These are phyloP conservation scores for Euptelea pleiosperma DNA, from an alignment of 164 flowering plant species.

Conservation along the genomic window DNA sequence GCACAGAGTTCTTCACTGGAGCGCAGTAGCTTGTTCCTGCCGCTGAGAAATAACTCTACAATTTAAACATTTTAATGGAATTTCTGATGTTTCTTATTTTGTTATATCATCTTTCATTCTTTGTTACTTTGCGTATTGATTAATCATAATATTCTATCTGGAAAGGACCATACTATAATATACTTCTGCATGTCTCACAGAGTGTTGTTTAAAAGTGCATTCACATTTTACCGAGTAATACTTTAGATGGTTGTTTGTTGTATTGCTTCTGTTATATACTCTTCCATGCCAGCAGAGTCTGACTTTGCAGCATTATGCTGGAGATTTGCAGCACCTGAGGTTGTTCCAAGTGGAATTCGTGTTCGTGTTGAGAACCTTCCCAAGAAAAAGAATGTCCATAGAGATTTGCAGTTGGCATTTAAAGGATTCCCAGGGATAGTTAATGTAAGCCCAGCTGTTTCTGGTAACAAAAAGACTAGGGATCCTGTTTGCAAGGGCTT, in stretches of 20 bases:
- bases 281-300: slow-evolving; percentile 8
- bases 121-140: not conserved
- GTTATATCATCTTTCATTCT: not conserved
- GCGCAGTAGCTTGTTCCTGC: too few species aligned
- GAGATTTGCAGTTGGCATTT: slow-evolving; percentile 68
- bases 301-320: slow-evolving; percentile 9
- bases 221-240: too few species aligned
- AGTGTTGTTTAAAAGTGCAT: too few species aligned
- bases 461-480: slow-evolving; percentile 84
- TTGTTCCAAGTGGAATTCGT: slow-evolving; percentile 42
- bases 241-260: not conserved
- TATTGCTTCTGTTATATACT: not conserved
- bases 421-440: slow-evolving; percentile 59
- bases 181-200: too few species aligned
- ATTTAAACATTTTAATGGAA: too few species aligned
- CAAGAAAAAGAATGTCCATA: slow-evolving; percentile 79
- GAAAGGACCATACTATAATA: not conserved
- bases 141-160: not conserved
- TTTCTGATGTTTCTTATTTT: too few species aligned
- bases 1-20: too few species aligned
- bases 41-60: too few species aligned
- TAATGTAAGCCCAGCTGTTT: slow-evolving; percentile 60
- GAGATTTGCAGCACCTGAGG: slow-evolving; percentile 47
- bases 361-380: slow-evolving; percentile 81
- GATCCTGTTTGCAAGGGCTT: slow-evolving; percentile 92